phyloP scores from a whole-genome alignment of 1,284 basidiomycete genomes.

The Cerrena zonata region DNA sequence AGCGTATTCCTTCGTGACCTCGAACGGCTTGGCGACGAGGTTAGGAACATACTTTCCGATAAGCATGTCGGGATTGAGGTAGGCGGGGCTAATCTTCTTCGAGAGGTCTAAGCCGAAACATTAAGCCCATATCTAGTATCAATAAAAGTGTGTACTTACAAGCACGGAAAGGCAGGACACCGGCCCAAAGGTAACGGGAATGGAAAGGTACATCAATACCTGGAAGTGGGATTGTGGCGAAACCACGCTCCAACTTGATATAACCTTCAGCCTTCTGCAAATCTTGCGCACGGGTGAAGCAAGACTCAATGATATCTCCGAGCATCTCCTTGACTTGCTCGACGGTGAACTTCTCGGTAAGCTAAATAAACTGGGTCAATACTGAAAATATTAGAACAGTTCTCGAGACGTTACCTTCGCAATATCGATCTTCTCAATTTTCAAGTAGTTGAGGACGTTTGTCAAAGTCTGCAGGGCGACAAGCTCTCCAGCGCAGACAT shows the following conservation, averaged over 20 bases:
- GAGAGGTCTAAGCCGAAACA: constrained; percentile 70
- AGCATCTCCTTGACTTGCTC: constrained; percentile 92
- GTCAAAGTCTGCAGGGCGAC: constrained; percentile 89
- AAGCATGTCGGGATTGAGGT: constrained; percentile 88
- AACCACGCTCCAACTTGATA: constrained; percentile 93
- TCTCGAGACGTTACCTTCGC: constrained; percentile 59
- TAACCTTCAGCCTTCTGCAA: constrained; percentile 80
- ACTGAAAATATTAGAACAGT: neutral
- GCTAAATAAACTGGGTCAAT: constrained; percentile 35
- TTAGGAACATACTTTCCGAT: constrained; percentile 96
- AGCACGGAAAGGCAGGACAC: constrained; percentile 93
- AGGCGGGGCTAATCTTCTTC: constrained; percentile 91
- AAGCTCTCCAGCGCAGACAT: constrained; percentile 95
- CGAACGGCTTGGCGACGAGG: constrained; percentile 91
- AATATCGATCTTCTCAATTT: constrained; percentile 94
- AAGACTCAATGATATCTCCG: constrained; percentile 82
- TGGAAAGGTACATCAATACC: constrained; percentile 99
- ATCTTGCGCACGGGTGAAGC: constrained; percentile 73
- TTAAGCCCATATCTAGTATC: constrained; percentile 18
- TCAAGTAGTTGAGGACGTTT: constrained; percentile 94
- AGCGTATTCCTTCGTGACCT: constrained; percentile 84
- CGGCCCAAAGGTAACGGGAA: constrained; percentile 96
- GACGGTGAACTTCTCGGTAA: constrained; percentile 77
- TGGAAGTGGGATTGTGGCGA: constrained; percentile 91
- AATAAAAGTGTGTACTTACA: constrained; percentile 50